These are phyloP conservation scores for Chondrus crispus DNA, from an alignment of 23 red algal genomes.

Conservation along the genomic window DNA sequence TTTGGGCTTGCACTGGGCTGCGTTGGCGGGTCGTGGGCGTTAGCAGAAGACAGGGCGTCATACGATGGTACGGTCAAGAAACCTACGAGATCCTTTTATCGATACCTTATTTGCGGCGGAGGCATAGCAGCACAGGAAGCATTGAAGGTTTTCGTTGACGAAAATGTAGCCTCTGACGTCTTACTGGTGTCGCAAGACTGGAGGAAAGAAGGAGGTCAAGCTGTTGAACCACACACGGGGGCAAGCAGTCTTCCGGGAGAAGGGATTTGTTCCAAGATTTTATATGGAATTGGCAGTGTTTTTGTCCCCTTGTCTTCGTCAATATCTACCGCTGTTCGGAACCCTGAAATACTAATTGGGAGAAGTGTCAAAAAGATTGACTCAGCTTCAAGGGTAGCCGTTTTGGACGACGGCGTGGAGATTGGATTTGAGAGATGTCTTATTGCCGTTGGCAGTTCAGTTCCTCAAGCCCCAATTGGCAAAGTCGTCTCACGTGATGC, in stretches of 20 bases:
- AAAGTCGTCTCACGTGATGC: slow-evolving; percentile 48
- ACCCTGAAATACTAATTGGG: slow-evolving; percentile 44
- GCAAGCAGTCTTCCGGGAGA: not conserved
- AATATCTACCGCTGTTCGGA: not conserved
- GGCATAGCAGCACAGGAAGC: slow-evolving; percentile 59
- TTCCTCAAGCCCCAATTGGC: slow-evolving; percentile 29
- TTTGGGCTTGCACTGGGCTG: too few species aligned
- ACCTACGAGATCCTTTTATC: slow-evolving; percentile 10
- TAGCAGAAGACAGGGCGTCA: too few species aligned
- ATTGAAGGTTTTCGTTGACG: slow-evolving; percentile 20
- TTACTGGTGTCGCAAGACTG: slow-evolving; percentile 47
- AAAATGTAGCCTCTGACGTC: slow-evolving; percentile 23
- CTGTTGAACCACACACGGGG: too few species aligned
- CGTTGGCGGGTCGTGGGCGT: too few species aligned
- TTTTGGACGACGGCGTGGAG: slow-evolving; percentile 24
- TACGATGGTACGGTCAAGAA: too few species aligned
- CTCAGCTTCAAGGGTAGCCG: not conserved
- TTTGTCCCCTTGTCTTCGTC: not conserved
- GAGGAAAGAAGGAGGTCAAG: too few species aligned
- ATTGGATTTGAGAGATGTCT: slow-evolving; percentile 40
- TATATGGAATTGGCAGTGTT: not conserved
- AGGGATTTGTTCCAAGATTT: not conserved
- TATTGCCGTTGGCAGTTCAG: slow-evolving; percentile 40
- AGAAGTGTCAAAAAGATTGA: slow-evolving; percentile 43
- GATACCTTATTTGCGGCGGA: slow-evolving; percentile 56